Base-by-base conservation (phyloP, 495 filamentous ascomycete species). In the Aspergillus sclerotioniger region DNA sequence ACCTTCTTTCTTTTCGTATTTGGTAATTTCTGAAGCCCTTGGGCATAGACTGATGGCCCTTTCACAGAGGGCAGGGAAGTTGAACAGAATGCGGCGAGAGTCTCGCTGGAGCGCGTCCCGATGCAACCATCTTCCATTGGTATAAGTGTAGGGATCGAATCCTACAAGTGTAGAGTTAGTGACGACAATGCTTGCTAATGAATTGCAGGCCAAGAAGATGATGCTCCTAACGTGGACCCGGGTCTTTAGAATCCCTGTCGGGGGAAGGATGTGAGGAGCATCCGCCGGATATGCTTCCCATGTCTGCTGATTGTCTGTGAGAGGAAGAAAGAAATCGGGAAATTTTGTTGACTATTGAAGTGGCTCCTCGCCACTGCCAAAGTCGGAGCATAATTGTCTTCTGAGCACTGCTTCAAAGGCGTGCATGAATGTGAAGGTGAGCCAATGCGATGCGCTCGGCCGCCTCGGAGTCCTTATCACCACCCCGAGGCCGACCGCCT, bases 1-100 rank as follows among this genome's bases (percentile, higher is more conserved):
- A 15, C 75, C 75, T 66, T 79, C 75, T 51, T 57, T 62, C 65
- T 78, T 78, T 43, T 77, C 70, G 49, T 43, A 72, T n/a, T 53
- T 50, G 29, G 56, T 31, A 39, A 73, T 61, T 1, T 60, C 61
- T 3, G 8, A 65, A 21, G 74, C 69, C 15, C 62, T 67, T 59
- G 62, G 67, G 37, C 65, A 71, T 54, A 66, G 28, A 17, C 58
- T 29, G 46, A 75, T 57, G 16, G 56, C 66, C 51, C 59, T 67
- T 5, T 64, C 54, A 61, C 71, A 73, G 15, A 79, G 67, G 20
- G 65, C 71, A 12, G 61, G 35, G 59, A 78, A 79, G 59, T 77
- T 60, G 54, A 78, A 80, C 20, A 31, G 12, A 37, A 80, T 61
- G 41, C 62, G 53, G 51, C 74, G 75, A 41, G 71, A 64, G n/a